A percentile compares a stretch with the other conserved stretches of the same genome.
These are phyloP conservation scores for Globisporangium cylindrosporum DNA, from an alignment of 352 stramenopile genomes.

Conservation along the genomic window DNA sequence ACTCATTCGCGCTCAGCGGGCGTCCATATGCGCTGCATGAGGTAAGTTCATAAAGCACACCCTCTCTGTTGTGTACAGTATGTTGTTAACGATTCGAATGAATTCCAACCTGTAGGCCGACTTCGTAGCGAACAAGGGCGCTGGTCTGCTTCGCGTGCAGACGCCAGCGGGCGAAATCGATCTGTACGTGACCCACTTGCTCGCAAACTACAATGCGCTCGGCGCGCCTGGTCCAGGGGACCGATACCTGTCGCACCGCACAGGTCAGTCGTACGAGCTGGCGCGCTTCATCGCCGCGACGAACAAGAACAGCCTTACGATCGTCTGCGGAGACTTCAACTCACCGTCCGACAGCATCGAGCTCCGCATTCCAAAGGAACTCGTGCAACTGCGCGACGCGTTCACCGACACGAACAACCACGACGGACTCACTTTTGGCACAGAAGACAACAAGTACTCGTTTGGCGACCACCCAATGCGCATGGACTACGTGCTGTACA, in stretches of 20 bases:
- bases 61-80: neutral
- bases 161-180: conserved; percentile 58
- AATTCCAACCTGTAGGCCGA: conserved; percentile 30
- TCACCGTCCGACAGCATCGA: conserved; percentile 74
- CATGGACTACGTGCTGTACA: conserved; percentile 86
- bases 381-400: conserved; percentile 57
- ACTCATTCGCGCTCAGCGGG: conserved; percentile 77
- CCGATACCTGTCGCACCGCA: conserved; percentile 62
- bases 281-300: conserved; percentile 67
- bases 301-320: conserved; percentile 42
- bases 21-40: conserved; percentile 76
- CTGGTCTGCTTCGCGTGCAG: conserved; percentile 62
- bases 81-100: neutral
- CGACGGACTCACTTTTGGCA: conserved; percentile 70
- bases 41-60: neutral
- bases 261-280: conserved; percentile 71
- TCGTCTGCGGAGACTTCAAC: conserved; percentile 83
- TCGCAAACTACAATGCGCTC: conserved; percentile 80
- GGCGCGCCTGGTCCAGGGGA: conserved; percentile 64
- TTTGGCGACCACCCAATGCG: conserved; percentile 79
- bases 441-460: conserved; percentile 79
- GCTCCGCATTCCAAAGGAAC: conserved; percentile 48
- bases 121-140: conserved; percentile 80
- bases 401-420: conserved; percentile 69
- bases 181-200: conserved; percentile 74